Evolutionary conservation across 192 early-diverging fungal species (phyloP).

Genomic region (Linnemannia hyalina): DNA sequence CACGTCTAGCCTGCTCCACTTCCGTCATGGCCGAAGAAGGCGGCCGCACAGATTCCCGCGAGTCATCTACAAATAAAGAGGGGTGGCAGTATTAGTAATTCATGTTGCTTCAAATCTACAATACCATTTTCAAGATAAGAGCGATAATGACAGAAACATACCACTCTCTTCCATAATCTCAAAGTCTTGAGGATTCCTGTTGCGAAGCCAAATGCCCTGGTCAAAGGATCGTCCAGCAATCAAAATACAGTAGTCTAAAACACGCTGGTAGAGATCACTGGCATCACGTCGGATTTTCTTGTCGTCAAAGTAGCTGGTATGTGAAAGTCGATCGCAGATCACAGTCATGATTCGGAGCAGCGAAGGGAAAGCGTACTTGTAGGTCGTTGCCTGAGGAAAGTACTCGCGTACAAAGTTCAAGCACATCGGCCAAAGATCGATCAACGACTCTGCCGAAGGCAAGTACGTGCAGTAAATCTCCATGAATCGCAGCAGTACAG

Average conservation of each 20-base stretch:
- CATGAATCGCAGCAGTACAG: conserved; percentile 71
- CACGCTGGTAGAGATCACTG: conserved; percentile 65
- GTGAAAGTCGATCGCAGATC: conserved; percentile 62
- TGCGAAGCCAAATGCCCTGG: conserved; percentile 74
- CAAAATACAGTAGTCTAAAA: conserved; percentile 81
- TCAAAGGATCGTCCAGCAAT: conserved; percentile 84
- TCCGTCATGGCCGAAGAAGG: conserved; percentile 56
- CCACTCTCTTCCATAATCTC: conserved; percentile 45
- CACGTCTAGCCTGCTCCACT: conserved; percentile 52
- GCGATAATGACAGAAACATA: not conserved
- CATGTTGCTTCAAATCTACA: not conserved
- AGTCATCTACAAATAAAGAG: conserved; percentile 26
- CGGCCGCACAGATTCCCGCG: conserved; percentile 28
- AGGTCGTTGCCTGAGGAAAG: conserved; percentile 63
- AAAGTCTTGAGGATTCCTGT: conserved; percentile 60
- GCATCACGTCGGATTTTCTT: conserved; percentile 72
- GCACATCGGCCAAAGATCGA: conserved; percentile 73
- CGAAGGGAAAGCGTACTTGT: conserved; percentile 73
- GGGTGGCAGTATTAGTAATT: not conserved
- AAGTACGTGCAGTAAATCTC: conserved; percentile 71
- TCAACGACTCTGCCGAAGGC: conserved; percentile 59
- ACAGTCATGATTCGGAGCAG: conserved; percentile 73
- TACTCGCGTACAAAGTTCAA: conserved; percentile 73
- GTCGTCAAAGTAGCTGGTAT: conserved; percentile 68
- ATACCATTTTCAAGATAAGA: not conserved